Evolutionary conservation across 257 asterid species (phyloP), one percentile per base, ranked within the genome.

Genomic region (Solanum gandarillasii): DNA sequence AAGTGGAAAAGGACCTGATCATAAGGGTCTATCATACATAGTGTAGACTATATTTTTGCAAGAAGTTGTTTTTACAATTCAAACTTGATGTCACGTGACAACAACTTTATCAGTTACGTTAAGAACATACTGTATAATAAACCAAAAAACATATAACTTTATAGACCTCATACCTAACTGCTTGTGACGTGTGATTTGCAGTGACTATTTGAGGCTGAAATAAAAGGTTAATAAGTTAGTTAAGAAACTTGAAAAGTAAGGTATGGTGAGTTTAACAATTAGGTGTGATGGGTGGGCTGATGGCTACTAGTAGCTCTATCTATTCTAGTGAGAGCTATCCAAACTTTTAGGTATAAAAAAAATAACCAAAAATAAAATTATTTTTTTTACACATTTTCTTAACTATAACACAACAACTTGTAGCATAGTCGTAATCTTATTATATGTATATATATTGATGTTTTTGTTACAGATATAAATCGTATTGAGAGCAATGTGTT

Each of bases 231-330:
- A 16, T 81, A 9, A 87, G 92, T 89, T 90, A 71, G 94, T 88
- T 90, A 86, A 87, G 90, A 90, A 91, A 76, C 88, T 87, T 83
- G 83, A 84, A 85, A 88, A 83, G 90, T 88, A 88, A 88, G 74
- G 62, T 58, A 43, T 81, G 85, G 73, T 34, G 32, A 70, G 87
- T 91, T 90, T 81, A 87, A 55, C 84, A 90, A 90, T 91, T 93
- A 94, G 94, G 96, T 90, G 73, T 39, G 87, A 90, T 88, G 67
- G 92, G 90, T 89, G 89, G 91, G 79, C 48, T 87, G 87, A 88
- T 90, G 81, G 88, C n/a, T 90, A 88, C 92, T 70, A 84, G 62
- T 71, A 71, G n/a, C n/a, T 71, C 48, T 60, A 23, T 65, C 87
- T 38, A 85, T 43, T 68, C 32, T 85, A 68, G 68, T 85, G 31